Evolutionary conservation across 345 rosid species (phyloP).

Genomic region (Turnera subulata): DNA sequence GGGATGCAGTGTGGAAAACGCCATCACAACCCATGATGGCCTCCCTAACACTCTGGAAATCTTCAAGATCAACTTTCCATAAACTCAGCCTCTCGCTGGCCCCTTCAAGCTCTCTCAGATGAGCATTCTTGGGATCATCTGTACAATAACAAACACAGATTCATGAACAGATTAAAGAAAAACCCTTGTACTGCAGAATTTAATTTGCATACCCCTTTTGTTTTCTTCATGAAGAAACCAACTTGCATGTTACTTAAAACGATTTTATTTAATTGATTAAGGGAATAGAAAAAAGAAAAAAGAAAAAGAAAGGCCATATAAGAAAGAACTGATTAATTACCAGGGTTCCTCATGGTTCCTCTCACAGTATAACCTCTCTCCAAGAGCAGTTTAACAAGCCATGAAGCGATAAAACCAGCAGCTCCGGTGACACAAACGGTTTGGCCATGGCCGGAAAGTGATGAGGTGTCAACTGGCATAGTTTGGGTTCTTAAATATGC

Average conservation of each 20-base stretch:
- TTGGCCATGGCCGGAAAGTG: slow-evolving; percentile 39
- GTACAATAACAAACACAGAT: background rate
- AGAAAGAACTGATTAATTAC: slow-evolving; percentile 23
- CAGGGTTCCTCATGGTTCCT: slow-evolving; percentile 91
- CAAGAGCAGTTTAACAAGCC: slow-evolving; percentile 83
- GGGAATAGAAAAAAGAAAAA: background rate
- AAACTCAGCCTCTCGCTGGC: slow-evolving; percentile 77
- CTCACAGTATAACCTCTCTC: slow-evolving; percentile 74
- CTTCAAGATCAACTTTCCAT: slow-evolving; percentile 78
- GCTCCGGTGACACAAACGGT: slow-evolving; percentile 97
- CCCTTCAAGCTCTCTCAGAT: slow-evolving; percentile 84
- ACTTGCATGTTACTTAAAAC: too few species aligned
- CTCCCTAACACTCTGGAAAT: slow-evolving; percentile 49
- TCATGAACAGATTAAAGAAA: too few species aligned
- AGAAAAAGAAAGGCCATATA: too few species aligned
- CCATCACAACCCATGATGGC: slow-evolving; percentile 86
- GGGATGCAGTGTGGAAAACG: slow-evolving; percentile 96
- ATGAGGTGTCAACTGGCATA: slow-evolving; percentile 27
- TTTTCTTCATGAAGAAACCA: too few species aligned
- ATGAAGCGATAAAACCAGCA: slow-evolving; percentile 95
- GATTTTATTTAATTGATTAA: too few species aligned
- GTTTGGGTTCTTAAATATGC: background rate
- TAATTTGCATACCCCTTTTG: too few species aligned
- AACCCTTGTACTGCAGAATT: too few species aligned
- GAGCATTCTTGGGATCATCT: slow-evolving; percentile 86